Evolutionary conservation across 768 basidiomycete species (phyloP).

Genomic region (Lentinula boryana): DNA sequence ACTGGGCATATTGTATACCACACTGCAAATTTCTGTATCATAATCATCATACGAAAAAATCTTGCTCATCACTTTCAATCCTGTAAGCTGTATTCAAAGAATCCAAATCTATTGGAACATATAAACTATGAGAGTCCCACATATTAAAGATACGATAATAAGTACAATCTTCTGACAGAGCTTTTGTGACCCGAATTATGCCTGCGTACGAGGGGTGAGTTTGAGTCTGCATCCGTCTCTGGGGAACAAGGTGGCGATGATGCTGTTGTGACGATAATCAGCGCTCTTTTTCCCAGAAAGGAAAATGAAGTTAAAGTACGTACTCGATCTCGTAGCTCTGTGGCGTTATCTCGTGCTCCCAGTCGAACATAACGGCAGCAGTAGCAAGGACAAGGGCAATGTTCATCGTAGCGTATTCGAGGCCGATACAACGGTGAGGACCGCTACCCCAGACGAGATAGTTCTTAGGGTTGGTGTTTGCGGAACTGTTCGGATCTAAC

Average conservation of each 20-base stretch:
- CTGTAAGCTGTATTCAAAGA: background rate
- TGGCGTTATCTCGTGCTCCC: slow-evolving; percentile 81
- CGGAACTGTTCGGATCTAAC: slow-evolving; percentile 75
- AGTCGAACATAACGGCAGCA: slow-evolving; percentile 77
- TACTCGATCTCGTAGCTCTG: slow-evolving; percentile 77
- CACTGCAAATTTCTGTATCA: background rate
- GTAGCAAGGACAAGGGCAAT: slow-evolving; percentile 80
- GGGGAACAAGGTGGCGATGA: slow-evolving; percentile 97
- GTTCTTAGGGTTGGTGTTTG: slow-evolving; percentile 85
- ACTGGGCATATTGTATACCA: background rate
- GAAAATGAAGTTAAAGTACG: slow-evolving; percentile 23
- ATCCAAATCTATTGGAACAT: background rate
- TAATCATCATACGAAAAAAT: background rate
- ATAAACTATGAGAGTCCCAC: background rate
- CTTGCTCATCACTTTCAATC: background rate
- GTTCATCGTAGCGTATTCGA: slow-evolving; percentile 91
- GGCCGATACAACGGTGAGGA: slow-evolving; percentile 87
- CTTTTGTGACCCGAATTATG: background rate
- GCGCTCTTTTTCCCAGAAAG: slow-evolving; percentile 7
- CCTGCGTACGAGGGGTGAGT: slow-evolving; percentile 52
- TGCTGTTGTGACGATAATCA: slow-evolving; percentile 33
- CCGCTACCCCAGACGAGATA: slow-evolving; percentile 95
- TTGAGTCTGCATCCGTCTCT: slow-evolving; percentile 85
- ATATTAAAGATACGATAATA: slow-evolving; percentile 1
- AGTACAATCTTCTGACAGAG: background rate